Evolutionary conservation across 306 rosid genomes (phyloP).

Genomic region (Bauhinia variegata): DNA sequence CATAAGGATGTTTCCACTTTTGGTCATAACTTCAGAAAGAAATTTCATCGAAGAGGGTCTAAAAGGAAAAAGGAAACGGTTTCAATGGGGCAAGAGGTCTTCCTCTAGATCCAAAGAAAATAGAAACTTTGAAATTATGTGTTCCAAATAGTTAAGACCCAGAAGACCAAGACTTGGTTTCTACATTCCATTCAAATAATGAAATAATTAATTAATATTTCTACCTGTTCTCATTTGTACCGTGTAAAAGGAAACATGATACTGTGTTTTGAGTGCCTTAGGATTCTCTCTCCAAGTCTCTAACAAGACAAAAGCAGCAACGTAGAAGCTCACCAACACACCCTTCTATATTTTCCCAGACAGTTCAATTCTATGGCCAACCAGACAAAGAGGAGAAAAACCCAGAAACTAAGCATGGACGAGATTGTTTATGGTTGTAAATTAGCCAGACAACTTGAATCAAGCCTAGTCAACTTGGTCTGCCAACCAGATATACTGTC

Average conservation of each 20-base stretch:
- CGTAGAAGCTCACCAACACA: slow-evolving; percentile 36
- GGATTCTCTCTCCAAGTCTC: not conserved
- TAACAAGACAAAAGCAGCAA: slow-evolving; percentile 20
- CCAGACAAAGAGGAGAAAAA: slow-evolving; percentile 2
- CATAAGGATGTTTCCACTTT: not conserved
- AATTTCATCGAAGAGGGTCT: slow-evolving; percentile 34
- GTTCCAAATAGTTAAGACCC: slow-evolving; percentile 48
- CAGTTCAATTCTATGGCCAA: slow-evolving; percentile 11
- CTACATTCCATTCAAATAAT: slow-evolving; percentile 4
- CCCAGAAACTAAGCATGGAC: slow-evolving; percentile 54
- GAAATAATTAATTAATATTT: too few species aligned
- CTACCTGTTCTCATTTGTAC: slow-evolving; percentile 1
- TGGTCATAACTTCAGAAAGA: slow-evolving; percentile 42
- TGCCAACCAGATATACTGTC: slow-evolving; percentile 35
- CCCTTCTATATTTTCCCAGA: slow-evolving; percentile 19
- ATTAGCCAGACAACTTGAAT: slow-evolving; percentile 49
- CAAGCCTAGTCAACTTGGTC: slow-evolving; percentile 36
- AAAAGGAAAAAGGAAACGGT: slow-evolving; percentile 41
- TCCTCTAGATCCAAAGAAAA: slow-evolving; percentile 44
- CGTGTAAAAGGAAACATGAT: slow-evolving; percentile 47
- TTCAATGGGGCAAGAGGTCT: slow-evolving; percentile 54
- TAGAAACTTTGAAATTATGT: slow-evolving; percentile 45
- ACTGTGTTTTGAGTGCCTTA: not conserved
- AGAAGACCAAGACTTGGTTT: slow-evolving; percentile 60
- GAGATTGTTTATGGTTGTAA: slow-evolving; percentile 46